Evolutionary conservation across 129 eudicot genomes (phyloP).

Genomic region (Artemisia tridentata): DNA sequence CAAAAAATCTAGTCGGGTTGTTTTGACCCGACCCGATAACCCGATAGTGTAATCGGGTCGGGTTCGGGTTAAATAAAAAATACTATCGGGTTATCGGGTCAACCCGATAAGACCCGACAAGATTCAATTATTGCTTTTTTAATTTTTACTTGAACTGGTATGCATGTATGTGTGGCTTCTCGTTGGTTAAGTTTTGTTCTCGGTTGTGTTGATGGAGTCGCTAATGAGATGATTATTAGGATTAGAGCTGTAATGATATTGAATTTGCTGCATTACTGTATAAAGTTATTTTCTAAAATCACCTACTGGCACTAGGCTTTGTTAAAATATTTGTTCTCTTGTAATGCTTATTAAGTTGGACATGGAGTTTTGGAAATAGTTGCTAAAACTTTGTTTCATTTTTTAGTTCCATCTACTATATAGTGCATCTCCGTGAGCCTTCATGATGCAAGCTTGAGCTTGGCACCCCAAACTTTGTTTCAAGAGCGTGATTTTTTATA

Average conservation of each 20-base stretch:
- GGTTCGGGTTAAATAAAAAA: too few species aligned
- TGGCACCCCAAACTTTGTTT: neutral
- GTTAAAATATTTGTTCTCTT: neutral
- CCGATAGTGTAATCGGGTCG: too few species aligned
- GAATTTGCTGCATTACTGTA: slow-evolving; percentile 19
- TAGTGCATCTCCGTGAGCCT: neutral
- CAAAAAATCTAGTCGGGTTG: too few species aligned
- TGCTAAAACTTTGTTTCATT: neutral
- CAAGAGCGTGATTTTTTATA: neutral
- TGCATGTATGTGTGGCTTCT: slow-evolving; percentile 29
- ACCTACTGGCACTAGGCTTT: neutral
- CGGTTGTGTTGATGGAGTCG: slow-evolving; percentile 25
- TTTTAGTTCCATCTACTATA: neutral
- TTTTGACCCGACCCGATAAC: too few species aligned
- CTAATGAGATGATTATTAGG: slow-evolving; percentile 20
- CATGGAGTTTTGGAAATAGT: too few species aligned
- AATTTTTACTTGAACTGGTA: slow-evolving; percentile 16
- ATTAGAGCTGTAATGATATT: slow-evolving; percentile 26
- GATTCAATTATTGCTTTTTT: too few species aligned
- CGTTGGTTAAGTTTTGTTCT: slow-evolving; percentile 25
- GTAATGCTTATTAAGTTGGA: neutral
- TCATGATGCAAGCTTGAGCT: neutral
- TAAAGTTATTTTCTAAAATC: slow-evolving; percentile 5
- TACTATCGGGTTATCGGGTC: too few species aligned
- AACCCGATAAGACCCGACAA: too few species aligned